Evolutionary conservation across 2,329 filamentous ascomycete species (phyloP).

Genomic region (Elsinoe perseae): DNA sequence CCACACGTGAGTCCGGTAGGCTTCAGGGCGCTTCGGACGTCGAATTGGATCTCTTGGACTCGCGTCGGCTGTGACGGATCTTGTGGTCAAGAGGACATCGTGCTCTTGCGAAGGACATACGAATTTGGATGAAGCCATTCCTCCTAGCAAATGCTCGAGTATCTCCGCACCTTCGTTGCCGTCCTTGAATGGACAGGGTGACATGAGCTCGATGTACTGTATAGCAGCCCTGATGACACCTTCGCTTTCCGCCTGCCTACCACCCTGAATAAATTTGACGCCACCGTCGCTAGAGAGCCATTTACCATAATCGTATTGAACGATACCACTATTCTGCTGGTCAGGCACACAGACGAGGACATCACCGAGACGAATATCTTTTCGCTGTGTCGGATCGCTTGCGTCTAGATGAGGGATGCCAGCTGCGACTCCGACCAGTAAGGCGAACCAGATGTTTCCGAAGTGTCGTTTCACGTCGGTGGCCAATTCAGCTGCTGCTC

Average conservation of each 20-base stretch:
- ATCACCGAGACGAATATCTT: neutral
- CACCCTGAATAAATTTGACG: neutral
- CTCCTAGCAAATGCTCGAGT: neutral
- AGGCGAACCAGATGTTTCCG: neutral
- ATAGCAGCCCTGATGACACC: neutral
- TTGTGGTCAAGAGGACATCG: neutral
- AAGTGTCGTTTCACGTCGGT: neutral
- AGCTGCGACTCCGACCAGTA: neutral
- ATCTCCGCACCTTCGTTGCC: neutral
- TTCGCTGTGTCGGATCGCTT: neutral
- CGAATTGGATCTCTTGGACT: too few relatives aligned
- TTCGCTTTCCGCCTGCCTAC: neutral
- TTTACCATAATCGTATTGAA: neutral
- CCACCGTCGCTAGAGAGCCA: neutral
- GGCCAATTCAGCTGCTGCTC: neutral
- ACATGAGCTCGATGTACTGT: neutral
- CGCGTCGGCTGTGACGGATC: neutral
- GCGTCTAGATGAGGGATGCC: neutral
- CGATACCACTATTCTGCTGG: neutral
- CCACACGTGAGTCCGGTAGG: neutral
- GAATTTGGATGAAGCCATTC: neutral
- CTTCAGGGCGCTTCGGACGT: neutral
- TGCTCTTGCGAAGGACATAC: neutral
- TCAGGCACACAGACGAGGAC: neutral
- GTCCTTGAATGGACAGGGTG: neutral